These are phyloP conservation scores for Phyllosticta citrichinensis DNA, from an alignment of 2,329 filamentous ascomycete genomes.

Conservation along the genomic window DNA sequence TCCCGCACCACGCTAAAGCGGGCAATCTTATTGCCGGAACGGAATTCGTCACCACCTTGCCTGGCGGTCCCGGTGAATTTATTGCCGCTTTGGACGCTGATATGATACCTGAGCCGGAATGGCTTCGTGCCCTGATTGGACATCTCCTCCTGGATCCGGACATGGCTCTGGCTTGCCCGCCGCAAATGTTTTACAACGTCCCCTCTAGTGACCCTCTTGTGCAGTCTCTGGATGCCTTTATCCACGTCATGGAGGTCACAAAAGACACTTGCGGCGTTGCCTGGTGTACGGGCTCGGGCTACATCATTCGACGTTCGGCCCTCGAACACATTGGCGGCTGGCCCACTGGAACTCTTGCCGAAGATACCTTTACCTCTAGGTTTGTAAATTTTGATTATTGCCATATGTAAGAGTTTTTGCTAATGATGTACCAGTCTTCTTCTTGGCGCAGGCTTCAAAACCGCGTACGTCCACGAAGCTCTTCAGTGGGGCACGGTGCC, in stretches of 20 bases:
- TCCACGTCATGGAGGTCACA: constrained; percentile 41
- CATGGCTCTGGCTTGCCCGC: constrained; percentile 50
- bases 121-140: constrained; percentile 48
- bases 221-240: constrained; percentile 50
- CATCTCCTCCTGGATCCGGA: constrained; percentile 47
- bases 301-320: constrained; percentile 22
- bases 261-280: constrained; percentile 39
- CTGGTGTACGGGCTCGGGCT: constrained; percentile 49
- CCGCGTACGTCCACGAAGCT: constrained; percentile 44
- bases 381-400: not conserved
- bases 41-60: constrained; percentile 5
- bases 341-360: constrained; percentile 15
- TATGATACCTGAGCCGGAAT: constrained; percentile 55
- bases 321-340: constrained; percentile 24
- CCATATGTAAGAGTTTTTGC: not conserved
- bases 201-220: constrained; percentile 48
- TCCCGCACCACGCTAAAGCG: constrained; percentile 46
- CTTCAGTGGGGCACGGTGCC: constrained; percentile 52
- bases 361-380: not conserved
- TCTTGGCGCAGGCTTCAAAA: constrained; percentile 17
- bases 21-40: constrained; percentile 11
- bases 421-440: not conserved
- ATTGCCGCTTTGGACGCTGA: constrained; percentile 48
- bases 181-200: constrained; percentile 51
- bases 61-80: constrained; percentile 16